Base-by-base conservation (phyloP, 2,329 filamentous ascomycete genomes). In the Fusarium sp. region DNA sequence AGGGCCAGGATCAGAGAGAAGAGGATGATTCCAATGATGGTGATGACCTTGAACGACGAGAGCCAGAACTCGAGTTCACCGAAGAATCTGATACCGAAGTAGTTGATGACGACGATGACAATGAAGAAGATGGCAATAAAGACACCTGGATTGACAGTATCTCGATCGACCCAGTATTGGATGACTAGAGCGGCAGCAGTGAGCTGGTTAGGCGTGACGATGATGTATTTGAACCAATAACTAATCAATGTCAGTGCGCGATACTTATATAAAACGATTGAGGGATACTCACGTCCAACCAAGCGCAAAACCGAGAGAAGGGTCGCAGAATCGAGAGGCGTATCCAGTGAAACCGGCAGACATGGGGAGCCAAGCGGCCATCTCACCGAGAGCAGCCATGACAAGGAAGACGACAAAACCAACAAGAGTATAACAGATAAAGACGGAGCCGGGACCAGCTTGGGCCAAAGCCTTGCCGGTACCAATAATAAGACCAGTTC, bases 201-300 rank as follows among this genome's bases (percentile, higher is more conserved):
- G 39, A 96, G 82, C 76, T 96, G 92, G 75, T 96, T 96, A 2
- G 93, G 92, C 2, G 92, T 94, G 49, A 92, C 86, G 73, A 96
- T 94, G 76, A 96, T 92, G 77, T 96, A 96, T 87, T 94, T 86
- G 80, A 89, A 86, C 86, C 88, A 92, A 70, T 85, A 85, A 41
- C 83, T 84, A 56, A 7, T 30, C 17, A 22, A 8, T 9, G 48
- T 75, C 44, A 75, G 68, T 13, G 7, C 22, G 11, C 24, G 24
- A 46, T 22, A 22, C 10, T 28, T 10, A 24, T 20, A 28, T 20
- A 28, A 24, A 46, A 24, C 22, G 17, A 28, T 44, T 32, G 35
- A 0, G 9, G n/a, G 39, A 24, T 26, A 83, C 82, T 79, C 80
- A 92, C 84, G 83, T 89, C 83, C 87, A 94, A 35, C 92, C 91